phyloP scores from a whole-genome alignment of 139 green algal species.

The Diplosphaera chodatii region DNA sequence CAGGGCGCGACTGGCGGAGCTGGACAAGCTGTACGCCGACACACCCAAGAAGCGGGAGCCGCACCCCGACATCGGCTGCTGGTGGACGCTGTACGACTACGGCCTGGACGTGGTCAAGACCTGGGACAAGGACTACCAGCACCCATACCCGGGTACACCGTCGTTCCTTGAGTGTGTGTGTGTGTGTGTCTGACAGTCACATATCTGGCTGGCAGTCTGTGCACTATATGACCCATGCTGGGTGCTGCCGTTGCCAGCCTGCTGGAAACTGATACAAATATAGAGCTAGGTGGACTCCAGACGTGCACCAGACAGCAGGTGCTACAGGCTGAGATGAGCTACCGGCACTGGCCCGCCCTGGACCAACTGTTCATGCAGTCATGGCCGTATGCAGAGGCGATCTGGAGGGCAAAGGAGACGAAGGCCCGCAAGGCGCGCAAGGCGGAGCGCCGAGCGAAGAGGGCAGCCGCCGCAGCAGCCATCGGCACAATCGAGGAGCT shows the following conservation, averaged over 20 bases:
- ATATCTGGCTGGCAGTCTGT: no score
- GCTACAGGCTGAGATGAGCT: no score
- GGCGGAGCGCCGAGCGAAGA: constrained; percentile 23
- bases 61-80: constrained; percentile 80
- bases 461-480: constrained; percentile 1
- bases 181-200: no score
- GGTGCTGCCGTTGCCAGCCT: no score
- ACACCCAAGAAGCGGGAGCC: constrained; percentile 55
- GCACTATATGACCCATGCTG: no score
- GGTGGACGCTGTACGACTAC: constrained; percentile 93
- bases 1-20: constrained; percentile 31
- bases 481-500: not conserved
- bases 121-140: constrained; percentile 69
- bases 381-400: constrained; percentile 3
- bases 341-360: no score
- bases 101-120: constrained; percentile 61
- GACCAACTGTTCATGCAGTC: no score
- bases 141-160: constrained; percentile 70
- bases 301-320: no score
- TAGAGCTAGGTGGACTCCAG: no score
- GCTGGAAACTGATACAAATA: no score
- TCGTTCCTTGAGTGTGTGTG: no score
- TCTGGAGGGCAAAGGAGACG: constrained; percentile 9
- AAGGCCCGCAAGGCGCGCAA: constrained; percentile 16
- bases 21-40: constrained; percentile 73